Percentiles rank a stretch among this genome's conserved stretches.
phyloP scores from a whole-genome alignment of 768 basidiomycete genomes.

The Mycena alexandri region DNA sequence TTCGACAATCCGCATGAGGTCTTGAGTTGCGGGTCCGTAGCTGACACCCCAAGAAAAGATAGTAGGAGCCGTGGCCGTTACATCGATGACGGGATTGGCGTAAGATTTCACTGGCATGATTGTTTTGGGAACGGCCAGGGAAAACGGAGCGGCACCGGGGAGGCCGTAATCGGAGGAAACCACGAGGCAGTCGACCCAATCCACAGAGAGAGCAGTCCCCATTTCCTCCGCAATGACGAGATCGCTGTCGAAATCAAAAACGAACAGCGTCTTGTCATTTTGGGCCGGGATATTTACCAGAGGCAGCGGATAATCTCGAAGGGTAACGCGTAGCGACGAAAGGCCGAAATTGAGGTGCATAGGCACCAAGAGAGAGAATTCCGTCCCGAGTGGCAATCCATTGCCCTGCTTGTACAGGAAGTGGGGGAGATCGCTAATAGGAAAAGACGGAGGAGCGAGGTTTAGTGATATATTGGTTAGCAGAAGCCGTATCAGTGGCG shows the following conservation, averaged over 20 bases:
- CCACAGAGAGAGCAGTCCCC: constrained; percentile 72
- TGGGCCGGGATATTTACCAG: constrained; percentile 78
- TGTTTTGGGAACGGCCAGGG: constrained; percentile 84
- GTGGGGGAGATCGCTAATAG: constrained; percentile 63
- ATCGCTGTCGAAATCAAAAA: constrained; percentile 79
- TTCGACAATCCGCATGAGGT: constrained; percentile 86
- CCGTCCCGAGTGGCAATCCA: constrained; percentile 75
- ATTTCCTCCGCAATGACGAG: constrained; percentile 92
- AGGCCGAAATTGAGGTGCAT: constrained; percentile 81
- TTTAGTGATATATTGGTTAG: constrained; percentile 70
- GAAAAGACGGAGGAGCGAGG: constrained; percentile 72
- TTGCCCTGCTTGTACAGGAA: constrained; percentile 77
- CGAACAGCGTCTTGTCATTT: constrained; percentile 51
- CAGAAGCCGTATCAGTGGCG: constrained; percentile 80
- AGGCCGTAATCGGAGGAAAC: constrained; percentile 67
- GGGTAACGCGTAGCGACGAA: constrained; percentile 66
- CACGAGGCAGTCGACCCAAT: constrained; percentile 80
- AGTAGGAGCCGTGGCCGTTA: constrained; percentile 75
- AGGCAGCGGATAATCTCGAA: constrained; percentile 93
- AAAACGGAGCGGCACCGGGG: constrained; percentile 64
- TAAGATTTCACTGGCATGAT: constrained; percentile 97
- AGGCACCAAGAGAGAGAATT: constrained; percentile 86
- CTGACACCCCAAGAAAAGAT: constrained; percentile 92
- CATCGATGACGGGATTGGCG: constrained; percentile 76
- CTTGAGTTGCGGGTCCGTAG: constrained; percentile 87